Evolutionary conservation across 2,329 filamentous ascomycete genomes (phyloP).

Genomic region (Diaporthe humulicola): DNA sequence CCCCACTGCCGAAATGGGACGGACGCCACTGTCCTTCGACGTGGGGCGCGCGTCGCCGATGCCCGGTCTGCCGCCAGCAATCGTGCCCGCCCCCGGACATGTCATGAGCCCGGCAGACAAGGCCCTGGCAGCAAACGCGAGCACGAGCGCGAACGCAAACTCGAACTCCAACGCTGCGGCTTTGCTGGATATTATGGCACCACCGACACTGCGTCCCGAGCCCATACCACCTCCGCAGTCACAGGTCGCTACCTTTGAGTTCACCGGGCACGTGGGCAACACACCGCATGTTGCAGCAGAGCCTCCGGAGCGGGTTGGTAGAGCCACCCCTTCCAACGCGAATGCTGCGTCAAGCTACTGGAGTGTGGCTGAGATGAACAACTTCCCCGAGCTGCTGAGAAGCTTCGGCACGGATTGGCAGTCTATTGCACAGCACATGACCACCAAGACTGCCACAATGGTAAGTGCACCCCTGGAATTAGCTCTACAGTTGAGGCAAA

Average conservation of each 20-base stretch:
- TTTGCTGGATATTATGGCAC: slow-evolving; percentile 67
- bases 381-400: slow-evolving; percentile 79
- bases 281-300: slow-evolving; percentile 27
- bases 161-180: slow-evolving; percentile 22
- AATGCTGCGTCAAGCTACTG: slow-evolving; percentile 83
- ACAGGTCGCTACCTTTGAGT: slow-evolving; percentile 64
- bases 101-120: slow-evolving; percentile 38
- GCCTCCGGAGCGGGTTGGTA: slow-evolving; percentile 56
- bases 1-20: slow-evolving; percentile 50
- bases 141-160: slow-evolving; percentile 40
- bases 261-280: slow-evolving; percentile 54
- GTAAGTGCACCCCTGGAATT: slow-evolving; percentile 56
- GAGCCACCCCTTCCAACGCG: slow-evolving; percentile 56
- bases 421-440: slow-evolving; percentile 82
- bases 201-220: slow-evolving; percentile 69
- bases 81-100: slow-evolving; percentile 49
- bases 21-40: slow-evolving; percentile 38
- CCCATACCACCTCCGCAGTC: slow-evolving; percentile 62
- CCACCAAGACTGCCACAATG: slow-evolving; percentile 89
- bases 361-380: slow-evolving; percentile 85
- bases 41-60: slow-evolving; percentile 45
- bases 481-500: background rate
- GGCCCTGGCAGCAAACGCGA: slow-evolving; percentile 28
- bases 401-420: slow-evolving; percentile 86
- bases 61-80: slow-evolving; percentile 58